Conservation (phyloP, 805 yeast species). For the Ogataea corticis region DNA sequence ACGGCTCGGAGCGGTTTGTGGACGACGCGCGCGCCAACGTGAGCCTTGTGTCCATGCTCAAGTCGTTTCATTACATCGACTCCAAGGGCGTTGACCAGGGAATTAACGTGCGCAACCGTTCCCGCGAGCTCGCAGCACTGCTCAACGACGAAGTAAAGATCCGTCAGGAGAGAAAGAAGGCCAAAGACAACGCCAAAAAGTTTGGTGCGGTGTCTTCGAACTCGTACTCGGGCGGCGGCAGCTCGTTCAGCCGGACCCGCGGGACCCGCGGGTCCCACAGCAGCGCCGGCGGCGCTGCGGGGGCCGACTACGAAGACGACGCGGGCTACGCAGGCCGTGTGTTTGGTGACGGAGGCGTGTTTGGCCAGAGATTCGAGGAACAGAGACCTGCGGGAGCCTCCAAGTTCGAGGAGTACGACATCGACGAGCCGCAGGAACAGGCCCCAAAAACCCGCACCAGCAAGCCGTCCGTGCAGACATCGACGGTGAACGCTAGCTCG, state of each 20-base stretch:
- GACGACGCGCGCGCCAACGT: constrained; percentile 90
- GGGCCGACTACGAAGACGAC: constrained; percentile 48
- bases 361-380: constrained; percentile 65
- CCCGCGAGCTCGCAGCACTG: constrained; percentile 70
- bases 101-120: constrained; percentile 87
- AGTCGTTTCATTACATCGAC: constrained; percentile 91
- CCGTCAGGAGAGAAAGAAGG: constrained; percentile 84
- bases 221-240: constrained; percentile 56
- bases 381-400: constrained; percentile 45
- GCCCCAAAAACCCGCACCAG: constrained; percentile 33
- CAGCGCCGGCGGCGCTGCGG: neutral
- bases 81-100: constrained; percentile 96
- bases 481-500: constrained; percentile 45
- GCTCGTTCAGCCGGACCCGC: constrained; percentile 24
- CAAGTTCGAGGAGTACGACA: constrained; percentile 64
- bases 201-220: constrained; percentile 64
- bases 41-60: constrained; percentile 80
- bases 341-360: constrained; percentile 72
- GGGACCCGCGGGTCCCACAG: constrained; percentile 16
- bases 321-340: constrained; percentile 48
- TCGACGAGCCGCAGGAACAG: too few relatives aligned
- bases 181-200: constrained; percentile 82
- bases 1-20: constrained; percentile 92
- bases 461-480: constrained; percentile 35
- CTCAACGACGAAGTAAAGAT: constrained; percentile 75